Base-by-base conservation (phyloP, 2,329 filamentous ascomycete genomes). In the Penicillium sp. region DNA sequence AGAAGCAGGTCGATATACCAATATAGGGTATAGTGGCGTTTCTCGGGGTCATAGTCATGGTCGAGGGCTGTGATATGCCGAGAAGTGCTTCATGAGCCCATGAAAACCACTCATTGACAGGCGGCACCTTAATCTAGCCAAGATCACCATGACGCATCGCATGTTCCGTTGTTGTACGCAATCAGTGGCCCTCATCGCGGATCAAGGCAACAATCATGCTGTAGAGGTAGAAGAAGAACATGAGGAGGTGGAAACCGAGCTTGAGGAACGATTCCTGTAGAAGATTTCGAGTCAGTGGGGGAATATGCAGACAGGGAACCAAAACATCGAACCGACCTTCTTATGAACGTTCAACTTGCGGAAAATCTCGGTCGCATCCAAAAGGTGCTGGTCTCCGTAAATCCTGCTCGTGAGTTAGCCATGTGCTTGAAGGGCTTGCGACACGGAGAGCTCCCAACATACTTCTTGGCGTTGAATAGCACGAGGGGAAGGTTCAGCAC, bases 211-310 rank as follows among this genome's bases (percentile, higher is more conserved):
- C 92, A 63, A 93, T 93, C 88, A 93, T 95, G 85, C 88, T 95
- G 82, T 95, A 95, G 49, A 99, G 87, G 77, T 99, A 99, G 83
- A 97, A 99, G 84, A 99, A 99, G 83, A 99, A 99, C 90, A 99
- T 96, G 76, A 99, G 74, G 53, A 99, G 80, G 75, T 99, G 93
- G 81, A 99, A 99, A 49, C 92, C 93, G 36, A 99, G 88, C 79
- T 99, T 99, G 78, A 93, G 86, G 74, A 99, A 99, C 0, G 93
- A 97, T 83, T 99, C 93, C 91, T 95, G 59, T 19, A n/a, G 16
- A 39, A 25, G 7, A 18, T 14, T 11, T 13, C 10, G 34, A 46
- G 39, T 63, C 43, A 58, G 47, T 43, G 16, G 53, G 9, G 18
- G 29, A 18, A 25, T 7, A 22, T 34, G 35, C 16, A 13, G 28